These are phyloP conservation scores for Telfairia occidentalis DNA, from an alignment of 331 rosid genomes.

Conservation along the genomic window DNA sequence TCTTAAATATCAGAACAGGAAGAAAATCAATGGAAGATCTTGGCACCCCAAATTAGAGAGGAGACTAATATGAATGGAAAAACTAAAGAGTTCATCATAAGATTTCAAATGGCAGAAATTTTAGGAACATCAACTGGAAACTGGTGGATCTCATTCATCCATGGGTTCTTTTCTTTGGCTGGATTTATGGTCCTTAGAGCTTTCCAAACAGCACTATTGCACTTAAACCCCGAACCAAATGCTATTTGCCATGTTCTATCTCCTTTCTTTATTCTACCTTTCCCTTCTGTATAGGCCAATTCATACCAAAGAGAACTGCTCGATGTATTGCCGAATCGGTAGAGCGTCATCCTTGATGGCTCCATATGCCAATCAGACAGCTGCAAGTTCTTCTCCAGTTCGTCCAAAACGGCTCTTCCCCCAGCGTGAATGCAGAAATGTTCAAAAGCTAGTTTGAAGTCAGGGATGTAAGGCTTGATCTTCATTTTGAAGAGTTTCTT, in stretches of 20 bases:
- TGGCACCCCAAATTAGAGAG: neutral
- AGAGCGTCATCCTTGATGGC: slow-evolving; percentile 91
- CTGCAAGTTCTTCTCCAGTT: slow-evolving; percentile 87
- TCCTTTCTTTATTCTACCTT: slow-evolving; percentile 84
- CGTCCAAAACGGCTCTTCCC: slow-evolving; percentile 89
- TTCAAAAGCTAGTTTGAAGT: slow-evolving; percentile 84
- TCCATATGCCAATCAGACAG: slow-evolving; percentile 94
- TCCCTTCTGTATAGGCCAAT: slow-evolving; percentile 75
- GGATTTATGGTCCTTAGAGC: slow-evolving; percentile 68
- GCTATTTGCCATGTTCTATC: slow-evolving; percentile 96
- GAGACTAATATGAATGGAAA: slow-evolving; percentile 18
- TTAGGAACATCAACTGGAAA: slow-evolving; percentile 77
- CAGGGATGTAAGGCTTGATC: slow-evolving; percentile 90
- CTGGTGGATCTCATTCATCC: slow-evolving; percentile 63
- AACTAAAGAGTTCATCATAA: neutral
- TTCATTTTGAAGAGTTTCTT: slow-evolving; percentile 78
- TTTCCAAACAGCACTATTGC: slow-evolving; percentile 94
- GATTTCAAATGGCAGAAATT: slow-evolving; percentile 39
- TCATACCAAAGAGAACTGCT: slow-evolving; percentile 97
- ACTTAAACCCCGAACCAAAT: slow-evolving; percentile 89
- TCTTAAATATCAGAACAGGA: slow-evolving; percentile 1
- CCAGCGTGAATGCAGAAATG: slow-evolving; percentile 96
- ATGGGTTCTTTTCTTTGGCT: slow-evolving; percentile 69
- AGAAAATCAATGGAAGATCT: neutral
- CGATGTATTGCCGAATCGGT: slow-evolving; percentile 86